phyloP scores from a whole-genome alignment of 2,329 filamentous ascomycete genomes.

The Fusarium siculi region DNA sequence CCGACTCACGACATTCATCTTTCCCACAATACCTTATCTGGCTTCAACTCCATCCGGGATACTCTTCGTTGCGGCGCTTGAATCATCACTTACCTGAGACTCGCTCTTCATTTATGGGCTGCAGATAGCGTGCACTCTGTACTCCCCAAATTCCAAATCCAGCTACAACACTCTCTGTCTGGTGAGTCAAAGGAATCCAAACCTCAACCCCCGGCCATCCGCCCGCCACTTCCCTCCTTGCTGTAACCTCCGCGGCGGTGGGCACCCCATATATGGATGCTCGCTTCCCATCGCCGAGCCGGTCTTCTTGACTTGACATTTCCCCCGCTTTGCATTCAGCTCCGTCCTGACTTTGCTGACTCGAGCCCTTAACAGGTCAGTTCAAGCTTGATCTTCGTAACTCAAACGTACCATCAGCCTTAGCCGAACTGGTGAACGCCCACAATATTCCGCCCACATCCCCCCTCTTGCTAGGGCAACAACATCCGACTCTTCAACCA shows the following conservation, averaged over 20 bases:
- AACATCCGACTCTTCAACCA: conserved; percentile 30
- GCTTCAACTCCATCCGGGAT: conserved; percentile 31
- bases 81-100: background rate
- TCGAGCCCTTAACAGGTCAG: conserved; percentile 29
- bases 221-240: conserved; percentile 32
- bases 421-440: conserved; percentile 38
- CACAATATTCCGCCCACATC: conserved; percentile 42
- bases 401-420: conserved; percentile 27
- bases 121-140: conserved; percentile 25
- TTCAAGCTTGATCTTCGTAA: conserved; percentile 26
- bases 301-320: conserved; percentile 22
- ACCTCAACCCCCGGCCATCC: conserved; percentile 22
- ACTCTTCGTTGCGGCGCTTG: conserved; percentile 14
- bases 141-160: background rate
- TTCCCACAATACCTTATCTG: conserved; percentile 39
- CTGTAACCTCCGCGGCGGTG: conserved; percentile 29
- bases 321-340: conserved; percentile 28
- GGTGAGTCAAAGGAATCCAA: conserved; percentile 39
- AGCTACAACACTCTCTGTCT: conserved; percentile 21
- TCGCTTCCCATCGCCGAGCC: conserved; percentile 35
- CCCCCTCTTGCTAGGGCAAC: conserved; percentile 34
- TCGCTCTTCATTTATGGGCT: conserved; percentile 38
- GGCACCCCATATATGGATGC: conserved; percentile 39
- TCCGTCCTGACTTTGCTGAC: conserved; percentile 33
- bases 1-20: conserved; percentile 39